phyloP scores from a whole-genome alignment of 2,329 filamentous ascomycete genomes.

The Hyphodiscus sp. region DNA sequence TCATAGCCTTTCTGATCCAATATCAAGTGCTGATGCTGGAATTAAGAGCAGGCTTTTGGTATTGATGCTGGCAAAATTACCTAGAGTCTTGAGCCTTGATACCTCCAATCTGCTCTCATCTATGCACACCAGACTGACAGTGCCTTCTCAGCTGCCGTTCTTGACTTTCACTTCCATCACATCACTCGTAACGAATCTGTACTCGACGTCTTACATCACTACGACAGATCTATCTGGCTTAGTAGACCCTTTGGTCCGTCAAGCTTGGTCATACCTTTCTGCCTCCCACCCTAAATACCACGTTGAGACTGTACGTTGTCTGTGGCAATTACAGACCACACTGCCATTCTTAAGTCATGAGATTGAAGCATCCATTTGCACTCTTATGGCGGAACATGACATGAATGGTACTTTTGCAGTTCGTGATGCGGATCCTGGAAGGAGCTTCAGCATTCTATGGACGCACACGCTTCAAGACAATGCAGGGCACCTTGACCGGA shows the following conservation, averaged over 20 bases:
- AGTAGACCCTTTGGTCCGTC: slow-evolving; percentile 60
- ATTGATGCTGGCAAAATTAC: slow-evolving; percentile 48
- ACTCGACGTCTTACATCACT: slow-evolving; percentile 46
- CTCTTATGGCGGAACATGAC: slow-evolving; percentile 56
- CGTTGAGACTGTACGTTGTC: slow-evolving; percentile 78
- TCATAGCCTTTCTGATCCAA: slow-evolving; percentile 37
- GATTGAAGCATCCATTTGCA: slow-evolving; percentile 72
- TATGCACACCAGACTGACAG: slow-evolving; percentile 42
- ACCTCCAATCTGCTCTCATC: slow-evolving; percentile 43
- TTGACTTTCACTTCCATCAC: slow-evolving; percentile 51
- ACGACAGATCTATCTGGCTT: slow-evolving; percentile 51
- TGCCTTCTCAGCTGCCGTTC: slow-evolving; percentile 39
- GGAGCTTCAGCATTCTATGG: slow-evolving; percentile 73
- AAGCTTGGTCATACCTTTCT: slow-evolving; percentile 75
- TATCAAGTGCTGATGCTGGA: slow-evolving; percentile 43
- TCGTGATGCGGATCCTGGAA: slow-evolving; percentile 52
- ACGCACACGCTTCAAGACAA: slow-evolving; percentile 64
- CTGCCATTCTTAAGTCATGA: slow-evolving; percentile 62
- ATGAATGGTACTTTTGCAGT: slow-evolving; percentile 40
- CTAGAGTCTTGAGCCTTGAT: slow-evolving; percentile 38
- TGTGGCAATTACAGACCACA: slow-evolving; percentile 78
- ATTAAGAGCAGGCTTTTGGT: slow-evolving; percentile 54
- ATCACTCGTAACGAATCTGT: slow-evolving; percentile 51
- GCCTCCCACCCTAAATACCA: slow-evolving; percentile 86
- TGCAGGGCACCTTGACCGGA: slow-evolving; percentile 39